Base-by-base conservation (phyloP, 257 asterid genomes). In the Rubia yunnanensis region DNA sequence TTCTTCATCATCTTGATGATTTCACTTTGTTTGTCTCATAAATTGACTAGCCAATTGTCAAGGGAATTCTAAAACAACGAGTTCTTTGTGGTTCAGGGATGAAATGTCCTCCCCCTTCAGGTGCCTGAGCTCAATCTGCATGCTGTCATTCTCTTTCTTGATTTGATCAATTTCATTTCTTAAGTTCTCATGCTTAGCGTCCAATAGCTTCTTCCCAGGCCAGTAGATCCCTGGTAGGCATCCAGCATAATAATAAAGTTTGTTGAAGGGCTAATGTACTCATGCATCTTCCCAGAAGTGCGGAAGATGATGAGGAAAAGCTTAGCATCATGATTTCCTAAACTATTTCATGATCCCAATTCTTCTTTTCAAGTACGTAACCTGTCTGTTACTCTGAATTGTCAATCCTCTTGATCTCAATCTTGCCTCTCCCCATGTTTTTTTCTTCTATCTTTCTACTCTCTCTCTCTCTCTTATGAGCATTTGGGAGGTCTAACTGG, bases 191-290 rank as follows among this genome's bases (percentile, higher is more conserved):
- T 92, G 98, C 79, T 89, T 89, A 49, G 94, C 89, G 87, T 92
- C 96, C 98, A 97, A 92, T 36, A 92, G 83, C 84, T 87, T 89
- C 83, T 86, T 89, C 60, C 97, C 97, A n/a, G n/a, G n/a, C n/a
- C n/a, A 62, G 97, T 85, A n/a, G 85, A 77, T 70, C 81, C 84
- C 71, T 89, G 98, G 74, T 89, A 92, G 56, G 81, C 88, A 77
- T 89, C 96, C 86, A 92, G 66, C 85, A 92, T 83, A 44, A 85
- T 89, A 64, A 82, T 81, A 70, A 89, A 73, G 78, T 72, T 69
- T 26, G 85, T 78, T 15, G 83, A 78, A 55, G 85, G 85, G 63
- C 85, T 81, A 56, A 78, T 74, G 62, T 63, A 81, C 39, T 81
- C 81, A 67, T 78, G 79, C 83, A 81, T 81, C 83, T 75, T 81